Conservation (phyloP, 495 filamentous ascomycete species). For the Glonium stellatum region DNA sequence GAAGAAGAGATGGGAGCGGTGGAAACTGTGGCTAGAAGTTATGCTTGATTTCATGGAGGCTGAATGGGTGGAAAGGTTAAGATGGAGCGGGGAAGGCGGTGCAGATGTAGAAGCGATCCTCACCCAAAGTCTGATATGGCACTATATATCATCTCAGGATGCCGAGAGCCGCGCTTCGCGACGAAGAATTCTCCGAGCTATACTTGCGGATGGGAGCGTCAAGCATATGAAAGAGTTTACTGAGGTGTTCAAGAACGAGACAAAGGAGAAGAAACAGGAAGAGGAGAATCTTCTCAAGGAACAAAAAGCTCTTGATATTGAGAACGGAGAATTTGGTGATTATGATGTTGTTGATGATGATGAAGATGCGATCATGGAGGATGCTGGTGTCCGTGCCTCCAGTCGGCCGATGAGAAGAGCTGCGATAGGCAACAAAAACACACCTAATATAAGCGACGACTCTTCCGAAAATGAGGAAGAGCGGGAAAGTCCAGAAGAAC, state of each 20-base stretch:
- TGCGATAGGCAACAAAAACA: background rate
- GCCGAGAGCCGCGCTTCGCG: conserved; percentile 37
- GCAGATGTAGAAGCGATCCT: conserved; percentile 24
- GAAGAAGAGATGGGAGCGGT: conserved; percentile 67
- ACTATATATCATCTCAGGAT: conserved; percentile 43
- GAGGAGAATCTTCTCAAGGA: conserved; percentile 34
- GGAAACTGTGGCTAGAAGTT: conserved; percentile 73
- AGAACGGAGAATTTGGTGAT: conserved; percentile 52
- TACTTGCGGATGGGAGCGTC: conserved; percentile 55
- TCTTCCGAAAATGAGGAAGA: conserved; percentile 5
- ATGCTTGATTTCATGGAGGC: conserved; percentile 71
- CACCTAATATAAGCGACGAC: background rate
- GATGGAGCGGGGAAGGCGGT: conserved; percentile 29
- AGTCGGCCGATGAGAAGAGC: conserved; percentile 1
- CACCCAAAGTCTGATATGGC: conserved; percentile 46
- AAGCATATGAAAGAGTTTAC: conserved; percentile 48
- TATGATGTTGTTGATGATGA: conserved; percentile 51
- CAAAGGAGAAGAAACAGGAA: conserved; percentile 39
- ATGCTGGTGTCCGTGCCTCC: conserved; percentile 28
- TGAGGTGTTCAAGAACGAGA: conserved; percentile 56
- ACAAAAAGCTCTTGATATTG: conserved; percentile 46
- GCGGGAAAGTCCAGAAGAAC: background rate
- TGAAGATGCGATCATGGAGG: conserved; percentile 38
- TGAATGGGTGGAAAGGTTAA: conserved; percentile 60
- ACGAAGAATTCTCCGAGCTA: conserved; percentile 52